phyloP scores from a whole-genome alignment of 345 rosid genomes.

The Pistacia vera region DNA sequence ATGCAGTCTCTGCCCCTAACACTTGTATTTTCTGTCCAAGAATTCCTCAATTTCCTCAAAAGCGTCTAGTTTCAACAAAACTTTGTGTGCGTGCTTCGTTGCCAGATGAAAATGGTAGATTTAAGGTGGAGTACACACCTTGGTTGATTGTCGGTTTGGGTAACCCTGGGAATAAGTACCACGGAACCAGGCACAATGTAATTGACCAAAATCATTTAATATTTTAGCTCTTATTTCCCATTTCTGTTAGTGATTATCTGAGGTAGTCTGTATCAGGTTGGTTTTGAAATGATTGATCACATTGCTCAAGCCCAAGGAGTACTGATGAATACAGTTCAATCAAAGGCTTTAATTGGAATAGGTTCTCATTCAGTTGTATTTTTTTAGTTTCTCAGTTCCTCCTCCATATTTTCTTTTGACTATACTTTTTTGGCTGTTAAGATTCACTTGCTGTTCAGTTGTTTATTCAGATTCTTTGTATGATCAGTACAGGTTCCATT shows the following conservation, averaged over 20 bases:
- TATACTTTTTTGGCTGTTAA: neutral
- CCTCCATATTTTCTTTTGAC: neutral
- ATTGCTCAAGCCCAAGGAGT: conserved; percentile 66
- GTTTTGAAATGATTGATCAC: conserved; percentile 85
- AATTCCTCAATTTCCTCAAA: conserved; percentile 31
- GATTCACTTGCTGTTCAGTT: conserved; percentile 20
- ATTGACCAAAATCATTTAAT: neutral
- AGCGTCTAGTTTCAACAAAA: conserved; percentile 34
- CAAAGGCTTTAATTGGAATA: conserved; percentile 87
- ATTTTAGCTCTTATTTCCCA: neutral
- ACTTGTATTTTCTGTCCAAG: conserved; percentile 40
- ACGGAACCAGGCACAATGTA: conserved; percentile 97
- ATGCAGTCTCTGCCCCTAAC: conserved; percentile 52
- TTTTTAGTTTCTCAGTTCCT: conserved; percentile 6
- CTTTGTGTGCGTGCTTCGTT: conserved; percentile 49
- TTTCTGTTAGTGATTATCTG: conserved; percentile 17
- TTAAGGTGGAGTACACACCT: conserved; percentile 78
- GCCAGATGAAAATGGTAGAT: conserved; percentile 31
- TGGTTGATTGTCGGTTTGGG: conserved; percentile 97
- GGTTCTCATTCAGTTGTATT: conserved; percentile 46
- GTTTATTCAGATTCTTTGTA: conserved; percentile 34
- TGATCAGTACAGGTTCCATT: conserved; percentile 79
- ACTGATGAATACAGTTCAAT: conserved; percentile 77
- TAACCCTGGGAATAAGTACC: conserved; percentile 92
- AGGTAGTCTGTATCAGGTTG: conserved; percentile 54